Percentiles rank a stretch among this genome's conserved stretches.
phyloP scores from a whole-genome alignment of 2,329 filamentous ascomycete genomes.

The Hymenoscyphus scutula region DNA sequence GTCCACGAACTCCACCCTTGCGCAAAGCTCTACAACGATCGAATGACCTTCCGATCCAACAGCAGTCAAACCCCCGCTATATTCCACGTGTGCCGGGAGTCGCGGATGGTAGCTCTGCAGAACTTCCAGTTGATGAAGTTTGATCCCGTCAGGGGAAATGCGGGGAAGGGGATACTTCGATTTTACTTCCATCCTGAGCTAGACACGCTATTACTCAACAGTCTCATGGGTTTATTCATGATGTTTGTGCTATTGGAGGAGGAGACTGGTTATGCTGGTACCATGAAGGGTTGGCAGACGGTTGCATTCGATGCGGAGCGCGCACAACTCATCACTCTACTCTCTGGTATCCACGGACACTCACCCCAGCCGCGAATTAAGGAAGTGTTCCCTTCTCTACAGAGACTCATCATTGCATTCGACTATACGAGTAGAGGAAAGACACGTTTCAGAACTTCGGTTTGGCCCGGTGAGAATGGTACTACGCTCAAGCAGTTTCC shows the following conservation, averaged over 20 bases:
- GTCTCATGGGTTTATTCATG: conserved; percentile 34
- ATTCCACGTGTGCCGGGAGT: conserved; percentile 30
- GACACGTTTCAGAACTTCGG: conserved; percentile 31
- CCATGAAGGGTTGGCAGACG: conserved; percentile 34
- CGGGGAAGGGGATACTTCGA: conserved; percentile 31
- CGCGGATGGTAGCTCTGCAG: conserved; percentile 27
- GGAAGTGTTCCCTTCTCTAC: conserved; percentile 30
- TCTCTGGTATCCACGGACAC: conserved; percentile 30
- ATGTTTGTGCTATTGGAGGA: conserved; percentile 35
- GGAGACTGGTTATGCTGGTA: conserved; percentile 24
- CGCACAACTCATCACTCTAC: conserved; percentile 32
- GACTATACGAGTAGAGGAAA: conserved; percentile 32
- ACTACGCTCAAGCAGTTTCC: conserved; percentile 23
- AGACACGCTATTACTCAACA: conserved; percentile 34
- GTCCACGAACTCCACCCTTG: conserved; percentile 36
- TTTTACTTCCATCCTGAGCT: conserved; percentile 33
- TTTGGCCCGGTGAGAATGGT: conserved; percentile 34
- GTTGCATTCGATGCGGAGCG: conserved; percentile 35
- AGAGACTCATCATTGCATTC: conserved; percentile 32
- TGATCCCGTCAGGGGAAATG: conserved; percentile 20
- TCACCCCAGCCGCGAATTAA: conserved; percentile 30
- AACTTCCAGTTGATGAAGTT: conserved; percentile 32
- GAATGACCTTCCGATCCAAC: conserved; percentile 36
- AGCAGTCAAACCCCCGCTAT: conserved; percentile 28
- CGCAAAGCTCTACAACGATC: conserved; percentile 33